Evolutionary conservation across 441 rosid species (phyloP).

Genomic region (Dalechampia spathulata): DNA sequence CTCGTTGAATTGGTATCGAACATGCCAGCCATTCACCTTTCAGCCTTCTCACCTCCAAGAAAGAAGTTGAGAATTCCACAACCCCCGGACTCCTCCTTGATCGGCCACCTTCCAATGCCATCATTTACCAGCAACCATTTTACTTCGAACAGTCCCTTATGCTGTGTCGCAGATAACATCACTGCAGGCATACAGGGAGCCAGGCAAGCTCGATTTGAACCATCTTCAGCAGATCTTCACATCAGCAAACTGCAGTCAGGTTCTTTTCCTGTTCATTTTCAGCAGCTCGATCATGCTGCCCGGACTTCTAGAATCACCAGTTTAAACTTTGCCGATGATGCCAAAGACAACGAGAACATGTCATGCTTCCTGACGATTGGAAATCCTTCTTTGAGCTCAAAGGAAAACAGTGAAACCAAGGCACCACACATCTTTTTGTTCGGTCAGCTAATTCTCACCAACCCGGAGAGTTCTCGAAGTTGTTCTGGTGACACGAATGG

Average conservation of each 20-base stretch:
- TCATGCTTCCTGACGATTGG: conserved; percentile 61
- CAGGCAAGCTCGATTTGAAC: conserved; percentile 91
- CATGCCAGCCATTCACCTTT: conserved; percentile 57
- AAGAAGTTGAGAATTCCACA: conserved; percentile 77
- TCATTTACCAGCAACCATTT: conserved; percentile 54
- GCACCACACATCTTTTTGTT: conserved; percentile 65
- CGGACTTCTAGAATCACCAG: conserved; percentile 22
- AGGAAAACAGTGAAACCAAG: conserved; percentile 40
- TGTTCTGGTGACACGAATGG: conserved; percentile 48
- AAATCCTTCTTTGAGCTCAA: conserved; percentile 22
- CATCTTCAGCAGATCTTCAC: conserved; percentile 61
- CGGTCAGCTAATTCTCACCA: conserved; percentile 70
- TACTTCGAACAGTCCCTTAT: conserved; percentile 47
- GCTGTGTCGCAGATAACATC: conserved; percentile 64
- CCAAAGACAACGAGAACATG: conserved; percentile 30
- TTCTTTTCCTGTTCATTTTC: conserved; percentile 34
- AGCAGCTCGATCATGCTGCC: conserved; percentile 24
- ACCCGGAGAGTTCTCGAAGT: conserved; percentile 49
- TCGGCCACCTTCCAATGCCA: conserved; percentile 51
- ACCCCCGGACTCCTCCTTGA: conserved; percentile 44
- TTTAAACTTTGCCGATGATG: conserved; percentile 23
- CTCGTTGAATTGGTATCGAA: conserved; percentile 75
- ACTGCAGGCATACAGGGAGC: conserved; percentile 99
- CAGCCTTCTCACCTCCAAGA: conserved; percentile 72
- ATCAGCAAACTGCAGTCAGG: conserved; percentile 48